Evolutionary conservation across 768 basidiomycete genomes (phyloP), one percentile per base, ranked within the genome.

Genomic region (Sporobolomyces pararoseus): DNA sequence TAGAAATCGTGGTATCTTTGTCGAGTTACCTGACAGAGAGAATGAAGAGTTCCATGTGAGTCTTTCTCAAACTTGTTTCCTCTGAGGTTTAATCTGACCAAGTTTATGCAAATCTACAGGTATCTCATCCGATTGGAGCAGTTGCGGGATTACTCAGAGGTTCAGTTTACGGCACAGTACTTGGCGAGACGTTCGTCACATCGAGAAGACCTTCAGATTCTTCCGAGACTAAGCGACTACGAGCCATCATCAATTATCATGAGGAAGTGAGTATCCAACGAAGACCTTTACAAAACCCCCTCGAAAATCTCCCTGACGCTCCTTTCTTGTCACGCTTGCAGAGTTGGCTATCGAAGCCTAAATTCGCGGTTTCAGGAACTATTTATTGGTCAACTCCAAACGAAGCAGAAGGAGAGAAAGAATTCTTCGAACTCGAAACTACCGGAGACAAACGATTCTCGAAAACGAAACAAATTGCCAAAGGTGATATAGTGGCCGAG

Each of bases 81-180:
- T 9, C 39, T 42, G 39, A 42, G 17, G 17, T 9, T 17, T 17
- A 42, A 42, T 9, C 39, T 42, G 17, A 42, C 17, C 39, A 9
- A 47, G 39, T 47, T 37, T 42, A 7, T n/a, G 12, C 37, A 37
- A n/a, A 42, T 42, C 39, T n/a, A 29, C 86, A 89, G 75, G 86
- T 98, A 76, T 89, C 90, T 2, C 93, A 97, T 77, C 96, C 95
- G 23, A 82, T 86, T 35, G 96, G 92, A 25, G 83, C 84, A 57
- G 91, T 98, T 59, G 96, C 97, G 76, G 96, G 95, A 9, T 86
- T 99, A 39, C 80, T 99, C 54, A 85, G 92, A 64, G 95, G 93
- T 0, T 88, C 85, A 76, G 93, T 94, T 80, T 99, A 97, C 76
- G 85, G 91, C 53, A 96, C 92, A 0, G 85, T 96, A 52, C 81